These are phyloP conservation scores for Escallonia rubra DNA, from an alignment of 129 eudicot species.

Conservation along the genomic window DNA sequence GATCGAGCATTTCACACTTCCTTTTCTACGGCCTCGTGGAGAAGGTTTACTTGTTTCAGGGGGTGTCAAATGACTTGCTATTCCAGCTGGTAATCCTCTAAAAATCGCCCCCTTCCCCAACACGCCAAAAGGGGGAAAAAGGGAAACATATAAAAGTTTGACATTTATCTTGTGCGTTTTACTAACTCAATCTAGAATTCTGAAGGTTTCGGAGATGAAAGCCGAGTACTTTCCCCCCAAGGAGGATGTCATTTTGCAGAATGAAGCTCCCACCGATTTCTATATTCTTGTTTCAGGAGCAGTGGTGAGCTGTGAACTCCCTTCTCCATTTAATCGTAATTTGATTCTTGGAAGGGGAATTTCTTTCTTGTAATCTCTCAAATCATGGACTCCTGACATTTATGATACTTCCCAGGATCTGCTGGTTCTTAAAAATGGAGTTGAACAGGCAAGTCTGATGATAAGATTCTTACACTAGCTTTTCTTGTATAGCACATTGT, in stretches of 20 bases:
- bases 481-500: too few species aligned
- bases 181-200: background rate
- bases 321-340: too few species aligned
- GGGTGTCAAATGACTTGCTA: constrained; percentile 84
- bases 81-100: constrained; percentile 74
- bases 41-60: constrained; percentile 73
- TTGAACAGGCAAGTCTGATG: constrained; percentile 59
- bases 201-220: constrained; percentile 96
- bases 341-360: background rate
- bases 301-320: constrained; percentile 40
- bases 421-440: constrained; percentile 53
- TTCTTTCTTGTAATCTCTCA: background rate
- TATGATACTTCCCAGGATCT: constrained; percentile 53
- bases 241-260: constrained; percentile 95
- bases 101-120: too few species aligned
- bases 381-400: constrained; percentile 6
- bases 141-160: too few species aligned
- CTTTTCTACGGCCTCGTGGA: constrained; percentile 82
- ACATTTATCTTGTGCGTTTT: too few species aligned
- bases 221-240: constrained; percentile 95
- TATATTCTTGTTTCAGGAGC: constrained; percentile 88
- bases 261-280: constrained; percentile 96
- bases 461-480: background rate
- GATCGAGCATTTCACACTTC: constrained; percentile 85
- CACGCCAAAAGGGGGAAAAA: too few species aligned